Evolutionary conservation across 768 basidiomycete species (phyloP).

Genomic region (Dacryopinax spathularia): DNA sequence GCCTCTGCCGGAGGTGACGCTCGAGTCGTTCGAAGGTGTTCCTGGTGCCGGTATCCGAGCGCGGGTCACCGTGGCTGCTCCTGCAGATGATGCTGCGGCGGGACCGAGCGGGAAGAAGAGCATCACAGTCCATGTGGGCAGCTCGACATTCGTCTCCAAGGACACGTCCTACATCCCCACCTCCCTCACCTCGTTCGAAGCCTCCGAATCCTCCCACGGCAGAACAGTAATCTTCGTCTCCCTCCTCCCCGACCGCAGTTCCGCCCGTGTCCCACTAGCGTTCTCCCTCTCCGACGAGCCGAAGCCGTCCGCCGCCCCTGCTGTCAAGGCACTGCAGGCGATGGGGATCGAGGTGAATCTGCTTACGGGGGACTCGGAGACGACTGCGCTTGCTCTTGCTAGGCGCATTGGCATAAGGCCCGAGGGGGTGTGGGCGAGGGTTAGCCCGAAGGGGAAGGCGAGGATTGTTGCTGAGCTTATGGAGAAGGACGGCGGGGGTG

Average conservation of each 20-base stretch:
- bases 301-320: conserved; percentile 70
- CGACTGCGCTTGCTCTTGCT: conserved; percentile 78
- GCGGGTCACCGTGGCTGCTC: conserved; percentile 31
- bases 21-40: conserved; percentile 71
- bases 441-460: conserved; percentile 94
- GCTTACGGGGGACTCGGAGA: conserved; percentile 85
- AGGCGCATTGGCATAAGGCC: conserved; percentile 74
- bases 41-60: conserved; percentile 84
- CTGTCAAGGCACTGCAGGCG: conserved; percentile 59
- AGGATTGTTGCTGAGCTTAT: conserved; percentile 68
- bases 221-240: conserved; percentile 83
- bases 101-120: conserved; percentile 16
- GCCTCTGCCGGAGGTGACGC: conserved; percentile 29
- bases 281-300: conserved; percentile 78
- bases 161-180: conserved; percentile 37
- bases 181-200: conserved; percentile 49
- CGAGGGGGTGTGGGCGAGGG: conserved; percentile 75
- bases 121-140: conserved; percentile 51
- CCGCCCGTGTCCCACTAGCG: conserved; percentile 36
- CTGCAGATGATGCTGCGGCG: neutral
- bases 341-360: conserved; percentile 91
- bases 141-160: conserved; percentile 51
- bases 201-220: conserved; percentile 52
- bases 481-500: conserved; percentile 50
- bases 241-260: conserved; percentile 26